Percentiles rank a stretch among this genome's conserved stretches.
These are phyloP conservation scores for Fraxinus nigra DNA, from an alignment of 305 asterid species.

Conservation along the genomic window DNA sequence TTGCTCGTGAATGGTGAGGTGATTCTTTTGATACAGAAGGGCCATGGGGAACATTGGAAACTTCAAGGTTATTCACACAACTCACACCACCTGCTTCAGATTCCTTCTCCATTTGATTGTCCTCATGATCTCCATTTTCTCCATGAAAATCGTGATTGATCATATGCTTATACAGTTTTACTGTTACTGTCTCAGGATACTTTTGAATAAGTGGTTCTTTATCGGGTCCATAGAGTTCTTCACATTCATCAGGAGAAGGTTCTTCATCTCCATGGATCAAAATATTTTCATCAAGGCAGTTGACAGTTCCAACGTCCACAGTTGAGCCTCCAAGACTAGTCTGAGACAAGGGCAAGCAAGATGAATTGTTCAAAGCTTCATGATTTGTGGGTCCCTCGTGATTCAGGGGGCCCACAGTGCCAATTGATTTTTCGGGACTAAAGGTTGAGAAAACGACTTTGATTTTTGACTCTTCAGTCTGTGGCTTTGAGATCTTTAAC, in stretches of 20 bases:
- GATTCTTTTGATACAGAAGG: constrained; percentile 27
- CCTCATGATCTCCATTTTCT: constrained; percentile 29
- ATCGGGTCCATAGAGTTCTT: constrained; percentile 93
- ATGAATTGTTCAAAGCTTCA: constrained; percentile 34
- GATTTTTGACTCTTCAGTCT: constrained; percentile 58
- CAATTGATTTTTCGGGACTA: constrained; percentile 42
- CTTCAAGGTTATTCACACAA: constrained; percentile 25
- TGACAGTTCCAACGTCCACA: constrained; percentile 27
- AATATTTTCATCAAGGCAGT: constrained; percentile 33
- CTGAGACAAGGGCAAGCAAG: constrained; percentile 32
- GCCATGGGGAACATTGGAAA: constrained; percentile 24
- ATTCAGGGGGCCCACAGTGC: constrained; percentile 28
- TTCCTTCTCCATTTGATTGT: constrained; percentile 27
- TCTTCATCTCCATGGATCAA: constrained; percentile 45
- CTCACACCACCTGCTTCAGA: constrained; percentile 29
- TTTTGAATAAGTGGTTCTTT: constrained; percentile 60
- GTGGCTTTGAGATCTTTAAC: constrained; percentile 42
- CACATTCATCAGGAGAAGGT: constrained; percentile 70
- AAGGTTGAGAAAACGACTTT: constrained; percentile 70
- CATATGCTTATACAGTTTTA: constrained; percentile 28
- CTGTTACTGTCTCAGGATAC: constrained; percentile 47
- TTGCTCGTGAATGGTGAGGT: constrained; percentile 30
- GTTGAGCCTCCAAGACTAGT: constrained; percentile 28
- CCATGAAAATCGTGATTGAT: constrained; percentile 24
- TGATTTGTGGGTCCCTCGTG: constrained; percentile 24